phyloP scores from a whole-genome alignment of 306 rosid genomes.

The Gastrolobium villosum region DNA sequence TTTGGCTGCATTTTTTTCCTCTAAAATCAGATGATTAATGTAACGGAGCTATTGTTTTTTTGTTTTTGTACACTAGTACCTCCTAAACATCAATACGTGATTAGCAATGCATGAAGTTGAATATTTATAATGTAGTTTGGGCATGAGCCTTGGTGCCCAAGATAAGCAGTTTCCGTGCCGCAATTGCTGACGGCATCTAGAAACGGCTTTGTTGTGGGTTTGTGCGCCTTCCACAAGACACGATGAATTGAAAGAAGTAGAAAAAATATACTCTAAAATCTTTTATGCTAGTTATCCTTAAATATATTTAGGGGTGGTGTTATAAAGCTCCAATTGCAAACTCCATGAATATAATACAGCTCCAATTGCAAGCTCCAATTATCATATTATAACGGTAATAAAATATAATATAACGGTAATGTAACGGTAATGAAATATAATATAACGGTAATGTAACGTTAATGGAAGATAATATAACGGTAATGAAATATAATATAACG shows the following conservation, averaged over 20 bases:
- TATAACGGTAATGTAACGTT: too few species aligned
- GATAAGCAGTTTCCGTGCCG: conserved; percentile 7
- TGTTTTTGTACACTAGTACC: neutral
- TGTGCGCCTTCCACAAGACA: neutral
- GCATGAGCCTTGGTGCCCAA: conserved; percentile 39
- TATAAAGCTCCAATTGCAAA: too few species aligned
- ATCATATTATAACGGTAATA: too few species aligned
- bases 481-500: too few species aligned
- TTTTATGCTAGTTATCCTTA: neutral
- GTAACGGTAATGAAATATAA: too few species aligned
- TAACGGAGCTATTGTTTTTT: neutral
- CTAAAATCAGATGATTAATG: neutral
- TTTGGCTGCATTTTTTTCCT: neutral
- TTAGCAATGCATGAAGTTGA: neutral
- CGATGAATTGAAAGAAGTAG: neutral
- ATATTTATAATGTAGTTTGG: conserved; percentile 1
- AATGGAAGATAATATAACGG: too few species aligned
- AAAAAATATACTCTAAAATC: neutral
- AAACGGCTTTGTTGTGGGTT: conserved; percentile 8
- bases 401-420: too few species aligned
- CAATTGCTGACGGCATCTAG: neutral
- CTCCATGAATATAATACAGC: too few species aligned
- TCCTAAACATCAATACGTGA: conserved; percentile 3
- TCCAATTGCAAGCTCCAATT: too few species aligned
- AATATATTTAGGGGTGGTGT: neutral